Conservation (phyloP, 2,329 filamentous ascomycete genomes). For the Aspergillus sp. region DNA sequence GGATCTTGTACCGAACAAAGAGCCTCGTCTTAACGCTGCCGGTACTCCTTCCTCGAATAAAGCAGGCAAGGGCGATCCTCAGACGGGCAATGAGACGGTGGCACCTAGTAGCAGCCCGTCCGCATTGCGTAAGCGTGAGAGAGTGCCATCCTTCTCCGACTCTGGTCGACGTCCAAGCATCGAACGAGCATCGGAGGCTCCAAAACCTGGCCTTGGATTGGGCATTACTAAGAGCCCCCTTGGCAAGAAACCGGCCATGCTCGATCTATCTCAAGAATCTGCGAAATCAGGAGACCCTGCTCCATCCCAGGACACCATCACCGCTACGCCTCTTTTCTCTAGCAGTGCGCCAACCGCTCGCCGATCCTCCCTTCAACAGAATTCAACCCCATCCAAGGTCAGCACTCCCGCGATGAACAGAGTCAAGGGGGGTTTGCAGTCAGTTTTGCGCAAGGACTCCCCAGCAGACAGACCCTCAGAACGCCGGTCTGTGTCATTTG, state of each 20-base stretch:
- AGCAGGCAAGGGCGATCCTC: background rate
- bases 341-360: conserved; percentile 4
- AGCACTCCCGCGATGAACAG: conserved; percentile 11
- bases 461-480: conserved; percentile 8
- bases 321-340: conserved; percentile 3
- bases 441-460: conserved; percentile 21
- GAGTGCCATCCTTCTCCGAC: conserved; percentile 17
- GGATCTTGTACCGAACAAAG: conserved; percentile 14
- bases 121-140: conserved; percentile 6
- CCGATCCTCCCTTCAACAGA: conserved; percentile 5
- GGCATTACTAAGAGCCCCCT: conserved; percentile 24
- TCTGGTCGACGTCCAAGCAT: conserved; percentile 12
- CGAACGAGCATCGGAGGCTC: conserved; percentile 5
- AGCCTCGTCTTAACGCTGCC: conserved; percentile 17
- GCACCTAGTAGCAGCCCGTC: conserved; percentile 10
- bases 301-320: background rate
- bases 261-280: conserved; percentile 5
- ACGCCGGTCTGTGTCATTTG: conserved; percentile 24
- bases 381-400: conserved; percentile 8
- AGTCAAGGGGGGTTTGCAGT: conserved; percentile 19
- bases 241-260: conserved; percentile 8
- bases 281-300: background rate
- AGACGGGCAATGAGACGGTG: background rate
- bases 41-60: conserved; percentile 3
- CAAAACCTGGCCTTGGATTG: conserved; percentile 16